Base-by-base conservation (phyloP, 805 yeast genomes). In the Diddensiella santjacobensis region DNA sequence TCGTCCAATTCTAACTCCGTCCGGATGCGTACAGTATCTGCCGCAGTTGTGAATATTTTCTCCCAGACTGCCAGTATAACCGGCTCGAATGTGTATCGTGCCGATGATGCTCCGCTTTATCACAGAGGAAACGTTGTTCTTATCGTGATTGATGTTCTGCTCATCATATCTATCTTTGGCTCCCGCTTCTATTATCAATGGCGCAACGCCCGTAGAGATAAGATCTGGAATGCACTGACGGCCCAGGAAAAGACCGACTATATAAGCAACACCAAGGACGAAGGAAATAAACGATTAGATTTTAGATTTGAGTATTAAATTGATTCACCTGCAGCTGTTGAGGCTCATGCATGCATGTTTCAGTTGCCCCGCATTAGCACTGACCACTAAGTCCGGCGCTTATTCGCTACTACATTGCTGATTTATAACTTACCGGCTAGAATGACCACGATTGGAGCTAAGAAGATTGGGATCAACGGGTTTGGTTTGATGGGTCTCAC, bases 401-500 rank as follows among this genome's bases (percentile, higher is more conserved):
- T n/a, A n/a, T n/a, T n/a, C n/a, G n/a, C n/a, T n/a, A n/a, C n/a
- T n/a, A n/a, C n/a, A n/a, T n/a, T n/a, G n/a, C n/a, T n/a, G n/a
- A n/a, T n/a, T n/a, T n/a, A n/a, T n/a, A n/a, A n/a, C n/a, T n/a
- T n/a, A n/a, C n/a, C n/a, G n/a, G 13, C 31, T 26, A 38, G 10
- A 10, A 38, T 19, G 24, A 10, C 42, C 8, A 38, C 11, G 8
- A 22, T 38, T 20, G 42, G 13, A 8, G 22, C 31, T n/a, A 40
- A 22, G 11, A 4, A 40, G n/a, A 13, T 54, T 22, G 57, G 57
- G 2, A 44, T 47, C 15, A 49, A 49, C 18, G 96, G 96, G 39
- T 80, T 77, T 56, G 96, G 96, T 40, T 73, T 87, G 53, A 87
- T 89, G 96, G 78, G 84, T 48, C 72, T 86, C 63, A 85, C 96